Base-by-base conservation (phyloP, 2,329 filamentous ascomycete species). In the Calonectria ilicicola region DNA sequence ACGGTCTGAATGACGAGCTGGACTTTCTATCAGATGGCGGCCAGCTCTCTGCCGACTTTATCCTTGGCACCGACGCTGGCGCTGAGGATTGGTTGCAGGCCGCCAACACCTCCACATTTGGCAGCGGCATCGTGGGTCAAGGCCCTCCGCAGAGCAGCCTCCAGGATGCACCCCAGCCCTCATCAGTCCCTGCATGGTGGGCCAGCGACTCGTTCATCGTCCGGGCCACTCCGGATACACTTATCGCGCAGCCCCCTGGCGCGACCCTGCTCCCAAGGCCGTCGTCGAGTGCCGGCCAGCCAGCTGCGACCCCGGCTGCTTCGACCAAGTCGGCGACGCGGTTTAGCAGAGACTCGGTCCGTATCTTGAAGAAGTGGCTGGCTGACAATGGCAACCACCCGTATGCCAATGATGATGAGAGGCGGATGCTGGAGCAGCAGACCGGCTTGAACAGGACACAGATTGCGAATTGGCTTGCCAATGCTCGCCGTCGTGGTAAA, bases 381-480 rank as follows among this genome's bases (percentile, higher is more conserved):
- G 89, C 92, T 0, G 91, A 91, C 10, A 94, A 97, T 81, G 89
- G 88, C 75, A 89, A 92, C 62, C 93, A 96, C 78, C 95, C 95
- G 0, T 98, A 97, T 80, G 95, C 95, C 10, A 95, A 90, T 21
- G 94, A 97, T 42, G 90, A 93, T 62, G 93, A 97, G 80, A 96
- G 95, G 80, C 92, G 94, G 72, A 88, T 90, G 67, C 87, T 98
- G 27, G 92, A 94, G 82, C 87, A 89, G 65, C 89, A 92, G 76
- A 97, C 95, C 1, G 94, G 94, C 9, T 87, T 98, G 35, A 94
- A 90, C 80, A 90, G 93, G 77, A 93, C 89, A 15, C 95, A 98
- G 81, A 95, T 97, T 74, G 91, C 91, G n/a, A 97, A 96, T 82
- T 97, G 95, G 95, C 90, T 97, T 60, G 94, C 95, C 71, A 97